These are phyloP conservation scores for Endogone sp. DNA, from an alignment of 192 early-diverging fungal species.

Conservation along the genomic window DNA sequence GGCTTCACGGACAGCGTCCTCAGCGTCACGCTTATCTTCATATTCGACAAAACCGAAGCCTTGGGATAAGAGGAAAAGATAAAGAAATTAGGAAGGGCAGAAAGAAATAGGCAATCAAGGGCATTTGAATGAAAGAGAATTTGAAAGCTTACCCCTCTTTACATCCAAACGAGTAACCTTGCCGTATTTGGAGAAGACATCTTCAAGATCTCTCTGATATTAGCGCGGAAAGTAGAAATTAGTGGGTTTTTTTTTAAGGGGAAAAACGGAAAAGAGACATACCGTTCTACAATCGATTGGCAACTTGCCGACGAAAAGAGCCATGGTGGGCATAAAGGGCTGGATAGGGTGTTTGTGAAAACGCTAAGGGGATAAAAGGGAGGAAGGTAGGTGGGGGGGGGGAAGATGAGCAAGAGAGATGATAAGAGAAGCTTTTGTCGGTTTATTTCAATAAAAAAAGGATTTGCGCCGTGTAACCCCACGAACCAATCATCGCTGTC, in stretches of 20 bases:
- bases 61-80: constrained; percentile 2
- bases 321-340: neutral
- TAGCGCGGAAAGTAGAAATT: no score
- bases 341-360: neutral
- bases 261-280: neutral
- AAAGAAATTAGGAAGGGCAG: neutral
- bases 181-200: constrained; percentile 46
- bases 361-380: neutral
- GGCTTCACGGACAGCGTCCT: constrained; percentile 40
- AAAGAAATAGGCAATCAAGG: neutral
- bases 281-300: neutral
- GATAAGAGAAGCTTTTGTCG: no score
- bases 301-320: neutral
- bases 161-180: constrained; percentile 51
- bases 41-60: constrained; percentile 52
- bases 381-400: neutral
- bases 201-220: constrained; percentile 48
- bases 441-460: no score
- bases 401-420: no score
- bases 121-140: neutral
- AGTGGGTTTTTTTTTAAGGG: no score
- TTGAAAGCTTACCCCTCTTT: constrained; percentile 36
- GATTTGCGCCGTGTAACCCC: no score
- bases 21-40: constrained; percentile 40
- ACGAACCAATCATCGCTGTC: no score